Evolutionary conservation across 495 filamentous ascomycete species (phyloP), one percentile per base, ranked within the genome.

Genomic region (Cenococcum geophilum): DNA sequence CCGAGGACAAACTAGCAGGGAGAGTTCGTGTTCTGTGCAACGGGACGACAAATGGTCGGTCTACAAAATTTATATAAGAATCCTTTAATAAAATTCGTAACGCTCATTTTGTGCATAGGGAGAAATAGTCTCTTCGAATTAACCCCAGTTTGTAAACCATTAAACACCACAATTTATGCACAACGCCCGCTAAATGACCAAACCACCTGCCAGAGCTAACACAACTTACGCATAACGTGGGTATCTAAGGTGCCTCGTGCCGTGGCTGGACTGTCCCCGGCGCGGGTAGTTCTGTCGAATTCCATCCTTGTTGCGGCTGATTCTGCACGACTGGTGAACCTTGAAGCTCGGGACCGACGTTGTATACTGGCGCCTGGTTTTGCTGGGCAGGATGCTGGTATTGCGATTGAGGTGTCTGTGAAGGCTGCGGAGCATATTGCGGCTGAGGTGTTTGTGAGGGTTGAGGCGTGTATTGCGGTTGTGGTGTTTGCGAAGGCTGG

Each of bases 181-280:
- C 40, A 45, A 45, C 18, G 18, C 40, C 40, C 40, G 18, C 40
- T 45, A 45, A 45, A 45, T 4, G 14, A 45, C 4, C 18, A 14
- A 45, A 14, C 12, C 18, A 14, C 40, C 4, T n/a, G n/a, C n/a
- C 40, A 14, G 14, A 45, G 11, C 18, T 14, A 45, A 32, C 27
- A 32, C 27, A 32, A 32, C 27, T 32, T 32, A 32, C 27, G 27
- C 27, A 2, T 32, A 45, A 45, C 11, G 18, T 45, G 40, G 40
- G 18, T 45, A 14, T 45, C 40, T 45, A 45, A 45, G 49, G 49
- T 52, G 49, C 49, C 25, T 52, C 49, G 23, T 52, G 49, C 21
- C 25, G 21, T 16, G 18, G 18, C 25, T 52, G 49, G 8, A 32
- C 21, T 27, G 20, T 8, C 8, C 21, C 48, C 10, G 49, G 10